phyloP scores from a whole-genome alignment of 2,329 filamentous ascomycete species.

The Botrytis porri region DNA sequence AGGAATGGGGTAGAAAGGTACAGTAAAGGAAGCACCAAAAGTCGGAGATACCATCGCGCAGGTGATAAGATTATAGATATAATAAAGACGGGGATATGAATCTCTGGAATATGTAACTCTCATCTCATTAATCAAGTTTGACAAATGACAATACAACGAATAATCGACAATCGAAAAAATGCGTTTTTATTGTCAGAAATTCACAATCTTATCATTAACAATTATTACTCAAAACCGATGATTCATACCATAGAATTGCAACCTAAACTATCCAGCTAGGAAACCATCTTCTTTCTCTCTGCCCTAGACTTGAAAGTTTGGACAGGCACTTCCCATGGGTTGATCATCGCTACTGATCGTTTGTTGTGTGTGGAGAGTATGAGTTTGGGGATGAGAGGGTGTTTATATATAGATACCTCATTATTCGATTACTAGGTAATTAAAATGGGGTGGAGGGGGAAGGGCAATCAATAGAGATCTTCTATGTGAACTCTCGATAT shows the following conservation, averaged over 20 bases:
- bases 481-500: not conserved
- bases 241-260: not conserved
- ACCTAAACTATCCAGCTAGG: not conserved
- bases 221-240: not conserved
- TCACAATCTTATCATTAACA: not conserved
- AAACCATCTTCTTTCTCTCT: accelerated
- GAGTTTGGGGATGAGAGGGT: not conserved
- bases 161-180: not conserved
- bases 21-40: not conserved
- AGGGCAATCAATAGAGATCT: accelerated
- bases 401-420: not conserved
- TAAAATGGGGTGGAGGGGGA: too few relatives aligned
- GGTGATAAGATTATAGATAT: not conserved
- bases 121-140: not conserved
- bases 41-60: not conserved
- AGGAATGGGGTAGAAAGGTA: not conserved
- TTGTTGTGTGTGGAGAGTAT: not conserved
- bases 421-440: too few relatives aligned
- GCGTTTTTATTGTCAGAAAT: not conserved
- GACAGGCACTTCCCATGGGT: not conserved
- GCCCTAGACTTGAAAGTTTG: too few relatives aligned
- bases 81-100: not conserved
- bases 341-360: not conserved
- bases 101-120: not conserved
- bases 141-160: not conserved